Conservation (phyloP, 2,329 filamentous ascomycete species). For the Conoideocrella luteorostrata region DNA sequence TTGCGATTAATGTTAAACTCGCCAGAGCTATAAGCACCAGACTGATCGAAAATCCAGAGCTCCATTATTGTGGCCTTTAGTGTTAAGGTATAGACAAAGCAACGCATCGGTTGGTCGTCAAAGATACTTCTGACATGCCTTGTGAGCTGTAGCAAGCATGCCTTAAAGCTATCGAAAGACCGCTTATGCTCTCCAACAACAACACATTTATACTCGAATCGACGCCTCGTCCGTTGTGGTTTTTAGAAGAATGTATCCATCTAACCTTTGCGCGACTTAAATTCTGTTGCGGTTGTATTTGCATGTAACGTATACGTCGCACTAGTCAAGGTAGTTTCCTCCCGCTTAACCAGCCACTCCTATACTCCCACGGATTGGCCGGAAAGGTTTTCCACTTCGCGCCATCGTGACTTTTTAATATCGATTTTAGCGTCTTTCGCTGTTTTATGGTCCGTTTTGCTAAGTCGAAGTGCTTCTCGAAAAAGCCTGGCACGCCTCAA, state of each 20-base stretch:
- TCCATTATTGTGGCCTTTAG: neutral
- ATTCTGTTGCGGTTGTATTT: neutral
- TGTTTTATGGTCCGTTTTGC: constrained; percentile 6
- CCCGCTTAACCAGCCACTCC: constrained; percentile 6
- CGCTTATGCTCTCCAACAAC: constrained; percentile 1
- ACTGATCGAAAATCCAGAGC: neutral
- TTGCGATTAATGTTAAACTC: neutral
- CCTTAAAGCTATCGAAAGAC: neutral
- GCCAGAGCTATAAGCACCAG: neutral
- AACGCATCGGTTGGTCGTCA: neutral
- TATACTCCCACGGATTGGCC: constrained; percentile 6
- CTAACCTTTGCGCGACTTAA: too few relatives aligned
- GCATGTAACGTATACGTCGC: constrained; percentile 1
- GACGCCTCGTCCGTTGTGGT: neutral
- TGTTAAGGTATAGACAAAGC: neutral
- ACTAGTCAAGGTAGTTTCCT: constrained; percentile 1
- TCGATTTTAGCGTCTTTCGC: constrained; percentile 6
- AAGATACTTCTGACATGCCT: too few relatives aligned
- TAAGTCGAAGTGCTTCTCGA: constrained; percentile 8
- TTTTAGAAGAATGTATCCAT: constrained; percentile 4
- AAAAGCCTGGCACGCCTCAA: constrained; percentile 7
- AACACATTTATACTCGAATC: constrained; percentile 1
- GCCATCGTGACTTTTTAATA: constrained; percentile 5
- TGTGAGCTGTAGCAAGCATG: neutral
- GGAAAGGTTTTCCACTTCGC: constrained; percentile 5